A percentile compares a stretch with the other conserved stretches of the same genome.
Conservation (phyloP, 345 rosid species). For the Boechera stricta region DNA sequence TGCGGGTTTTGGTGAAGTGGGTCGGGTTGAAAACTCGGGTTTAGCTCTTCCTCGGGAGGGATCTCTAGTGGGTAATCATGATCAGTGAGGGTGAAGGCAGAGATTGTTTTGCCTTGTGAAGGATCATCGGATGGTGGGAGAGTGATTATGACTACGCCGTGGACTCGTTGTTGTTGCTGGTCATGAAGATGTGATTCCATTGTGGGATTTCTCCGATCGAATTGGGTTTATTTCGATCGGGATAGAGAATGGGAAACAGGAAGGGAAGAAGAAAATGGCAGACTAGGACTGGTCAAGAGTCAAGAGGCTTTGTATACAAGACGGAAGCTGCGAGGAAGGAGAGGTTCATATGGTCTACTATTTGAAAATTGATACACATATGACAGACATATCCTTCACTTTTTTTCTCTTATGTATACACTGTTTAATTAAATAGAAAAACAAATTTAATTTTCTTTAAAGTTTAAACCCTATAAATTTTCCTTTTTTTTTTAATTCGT, state of each 20-base stretch:
- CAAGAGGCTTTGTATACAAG: slow-evolving; percentile 23
- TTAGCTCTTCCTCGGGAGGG: slow-evolving; percentile 28
- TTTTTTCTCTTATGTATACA: too few species aligned
- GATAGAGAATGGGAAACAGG: slow-evolving; percentile 11
- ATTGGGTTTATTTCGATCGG: slow-evolving; percentile 21
- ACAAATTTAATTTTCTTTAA: too few species aligned
- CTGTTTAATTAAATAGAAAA: too few species aligned
- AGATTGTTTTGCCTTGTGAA: slow-evolving; percentile 84
- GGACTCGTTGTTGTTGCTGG: slow-evolving; percentile 42
- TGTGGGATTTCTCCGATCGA: slow-evolving; percentile 28
- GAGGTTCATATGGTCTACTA: not conserved
- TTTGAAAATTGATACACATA: not conserved
- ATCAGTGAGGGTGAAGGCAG: slow-evolving; percentile 72
- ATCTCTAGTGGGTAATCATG: slow-evolving; percentile 43
- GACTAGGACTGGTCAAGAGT: slow-evolving; percentile 32
- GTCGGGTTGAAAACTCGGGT: slow-evolving; percentile 41
- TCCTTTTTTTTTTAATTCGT: too few species aligned
- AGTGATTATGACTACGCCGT: slow-evolving; percentile 75
- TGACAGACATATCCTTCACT: too few species aligned
- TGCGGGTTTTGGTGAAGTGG: slow-evolving; percentile 51
- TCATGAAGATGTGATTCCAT: slow-evolving; percentile 59
- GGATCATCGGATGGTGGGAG: slow-evolving; percentile 88
- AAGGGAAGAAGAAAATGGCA: not conserved
- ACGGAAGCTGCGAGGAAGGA: slow-evolving; percentile 34
- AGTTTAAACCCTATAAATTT: too few species aligned